These are phyloP conservation scores for Populus davidiana DNA, from an alignment of 345 rosid genomes.

Conservation along the genomic window DNA sequence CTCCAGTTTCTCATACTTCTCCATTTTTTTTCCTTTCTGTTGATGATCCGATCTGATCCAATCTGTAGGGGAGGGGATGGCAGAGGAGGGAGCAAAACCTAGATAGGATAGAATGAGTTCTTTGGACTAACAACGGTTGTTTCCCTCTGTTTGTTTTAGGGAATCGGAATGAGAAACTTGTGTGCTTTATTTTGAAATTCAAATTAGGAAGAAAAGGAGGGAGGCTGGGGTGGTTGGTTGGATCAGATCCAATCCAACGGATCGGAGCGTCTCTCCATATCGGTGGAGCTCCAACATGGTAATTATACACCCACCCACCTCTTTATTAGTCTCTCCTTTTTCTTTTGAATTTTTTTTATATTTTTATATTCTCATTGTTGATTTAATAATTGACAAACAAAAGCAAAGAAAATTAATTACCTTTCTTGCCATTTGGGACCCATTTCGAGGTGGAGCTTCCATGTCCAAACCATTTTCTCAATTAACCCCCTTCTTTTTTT, in stretches of 20 bases:
- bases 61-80: too few species aligned
- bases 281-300: neutral
- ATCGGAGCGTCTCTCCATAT: neutral
- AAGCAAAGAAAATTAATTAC: too few species aligned
- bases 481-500: too few species aligned
- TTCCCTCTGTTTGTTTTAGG: neutral
- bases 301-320: too few species aligned
- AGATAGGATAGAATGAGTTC: neutral
- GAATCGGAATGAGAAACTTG: neutral
- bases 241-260: neutral
- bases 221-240: neutral
- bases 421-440: too few species aligned
- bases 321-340: too few species aligned
- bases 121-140: neutral
- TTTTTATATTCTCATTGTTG: too few species aligned
- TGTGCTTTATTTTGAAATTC: neutral
- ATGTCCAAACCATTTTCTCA: too few species aligned
- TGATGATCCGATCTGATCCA: neutral
- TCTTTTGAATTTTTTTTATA: too few species aligned
- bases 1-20: constrained; percentile 94
- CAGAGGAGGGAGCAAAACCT: neutral
- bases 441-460: too few species aligned
- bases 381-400: too few species aligned
- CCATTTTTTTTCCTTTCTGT: constrained; percentile 38
- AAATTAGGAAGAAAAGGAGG: neutral